Conservation (phyloP, 2,329 filamentous ascomycete genomes). For the Microcyclospora tardicrescens region DNA sequence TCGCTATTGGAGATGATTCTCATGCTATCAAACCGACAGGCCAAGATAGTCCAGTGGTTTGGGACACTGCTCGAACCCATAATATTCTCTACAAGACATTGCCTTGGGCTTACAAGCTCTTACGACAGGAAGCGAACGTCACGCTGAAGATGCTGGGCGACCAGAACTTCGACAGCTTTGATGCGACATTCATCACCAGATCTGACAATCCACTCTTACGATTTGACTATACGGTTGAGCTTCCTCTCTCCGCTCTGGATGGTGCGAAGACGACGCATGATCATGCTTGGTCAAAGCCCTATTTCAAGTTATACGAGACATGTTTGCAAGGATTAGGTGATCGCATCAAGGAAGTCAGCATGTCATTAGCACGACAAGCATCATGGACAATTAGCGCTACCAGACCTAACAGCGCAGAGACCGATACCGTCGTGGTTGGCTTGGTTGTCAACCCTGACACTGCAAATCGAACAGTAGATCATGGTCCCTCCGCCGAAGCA, state of each 20-base stretch:
- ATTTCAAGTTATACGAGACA: constrained; percentile 45
- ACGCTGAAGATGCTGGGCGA: constrained; percentile 67
- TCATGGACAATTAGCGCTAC: constrained; percentile 26
- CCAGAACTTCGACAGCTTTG: constrained; percentile 64
- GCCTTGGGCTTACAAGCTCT: constrained; percentile 61
- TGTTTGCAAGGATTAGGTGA: constrained; percentile 63
- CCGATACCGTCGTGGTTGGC: constrained; percentile 45
- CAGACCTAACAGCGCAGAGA: constrained; percentile 7
- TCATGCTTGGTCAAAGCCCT: constrained; percentile 9
- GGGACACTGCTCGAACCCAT: constrained; percentile 58
- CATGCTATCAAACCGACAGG: constrained; percentile 21
- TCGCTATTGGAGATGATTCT: constrained; percentile 28
- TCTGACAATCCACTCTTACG: constrained; percentile 38
- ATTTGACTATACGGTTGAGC: constrained; percentile 41
- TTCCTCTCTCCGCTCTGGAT: constrained; percentile 9
- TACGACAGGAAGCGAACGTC: constrained; percentile 61
- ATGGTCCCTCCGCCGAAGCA: constrained; percentile 74
- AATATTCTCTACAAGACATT: constrained; percentile 90
- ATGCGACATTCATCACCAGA: constrained; percentile 63
- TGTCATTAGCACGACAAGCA: constrained; percentile 8
- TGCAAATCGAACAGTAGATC: constrained; percentile 65
- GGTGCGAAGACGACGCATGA: background rate
- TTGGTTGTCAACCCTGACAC: constrained; percentile 62
- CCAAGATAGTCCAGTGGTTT: constrained; percentile 54
- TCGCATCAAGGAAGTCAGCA: constrained; percentile 54